Percentiles rank a stretch among this genome's conserved stretches.
Conservation (phyloP, 2,329 filamentous ascomycete species). For the Fusarium subglutinans region DNA sequence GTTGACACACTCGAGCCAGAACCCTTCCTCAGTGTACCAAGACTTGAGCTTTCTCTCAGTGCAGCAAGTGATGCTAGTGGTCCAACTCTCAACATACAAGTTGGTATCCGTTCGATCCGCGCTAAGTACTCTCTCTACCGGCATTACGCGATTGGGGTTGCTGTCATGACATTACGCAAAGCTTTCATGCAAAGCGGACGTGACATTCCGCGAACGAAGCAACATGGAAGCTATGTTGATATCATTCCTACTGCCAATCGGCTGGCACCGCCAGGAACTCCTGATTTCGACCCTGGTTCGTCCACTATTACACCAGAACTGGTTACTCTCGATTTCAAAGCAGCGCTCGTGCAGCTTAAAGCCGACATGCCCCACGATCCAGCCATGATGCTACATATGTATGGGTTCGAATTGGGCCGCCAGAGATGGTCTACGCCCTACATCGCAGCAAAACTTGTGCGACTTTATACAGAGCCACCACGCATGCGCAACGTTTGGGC, state of each 20-base stretch:
- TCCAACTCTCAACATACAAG: slow-evolving; percentile 87
- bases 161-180: slow-evolving; percentile 76
- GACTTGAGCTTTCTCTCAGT: slow-evolving; percentile 86
- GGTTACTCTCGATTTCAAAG: slow-evolving; percentile 83
- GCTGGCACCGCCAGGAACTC: slow-evolving; percentile 51
- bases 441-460: slow-evolving; percentile 76
- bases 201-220: slow-evolving; percentile 50
- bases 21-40: slow-evolving; percentile 85
- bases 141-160: slow-evolving; percentile 89
- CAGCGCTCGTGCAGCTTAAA: slow-evolving; percentile 85
- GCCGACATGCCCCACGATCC: slow-evolving; percentile 89
- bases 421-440: slow-evolving; percentile 91
- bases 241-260: slow-evolving; percentile 42
- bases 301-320: slow-evolving; percentile 66
- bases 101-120: slow-evolving; percentile 79
- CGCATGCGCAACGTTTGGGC: slow-evolving; percentile 87
- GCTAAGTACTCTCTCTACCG: slow-evolving; percentile 93
- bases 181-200: slow-evolving; percentile 68
- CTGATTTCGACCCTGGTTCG: slow-evolving; percentile 47
- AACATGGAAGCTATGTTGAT: slow-evolving; percentile 41
- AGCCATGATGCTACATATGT: slow-evolving; percentile 89
- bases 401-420: slow-evolving; percentile 81
- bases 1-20: slow-evolving; percentile 85
- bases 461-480: slow-evolving; percentile 89
- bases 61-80: slow-evolving; percentile 88